Evolutionary conservation across 441 rosid genomes (phyloP).

Genomic region (Eutrema salsugineum): DNA sequence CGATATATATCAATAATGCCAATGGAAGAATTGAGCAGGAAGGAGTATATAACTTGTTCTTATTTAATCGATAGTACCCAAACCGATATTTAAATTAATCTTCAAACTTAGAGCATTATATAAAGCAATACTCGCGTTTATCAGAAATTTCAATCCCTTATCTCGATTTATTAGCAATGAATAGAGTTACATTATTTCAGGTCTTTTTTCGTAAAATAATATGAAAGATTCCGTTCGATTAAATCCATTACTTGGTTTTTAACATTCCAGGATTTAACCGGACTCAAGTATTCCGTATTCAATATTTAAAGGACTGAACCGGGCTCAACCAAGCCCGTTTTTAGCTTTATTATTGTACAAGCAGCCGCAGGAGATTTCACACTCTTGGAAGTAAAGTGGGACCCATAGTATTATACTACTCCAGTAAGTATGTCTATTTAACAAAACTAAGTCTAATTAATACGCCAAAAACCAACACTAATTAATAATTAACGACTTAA

Average conservation of each 20-base stretch:
- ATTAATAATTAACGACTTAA: slow-evolving; percentile 18
- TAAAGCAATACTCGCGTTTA: neutral
- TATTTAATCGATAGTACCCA: neutral
- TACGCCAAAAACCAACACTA: neutral
- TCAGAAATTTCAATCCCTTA: neutral
- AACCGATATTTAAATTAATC: neutral
- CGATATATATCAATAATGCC: neutral
- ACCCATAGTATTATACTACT: neutral
- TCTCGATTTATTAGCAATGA: neutral
- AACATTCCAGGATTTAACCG: neutral
- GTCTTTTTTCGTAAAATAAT: neutral
- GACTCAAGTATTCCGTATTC: slow-evolving; percentile 1
- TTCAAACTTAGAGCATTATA: neutral
- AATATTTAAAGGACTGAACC: neutral
- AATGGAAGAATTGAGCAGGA: neutral
- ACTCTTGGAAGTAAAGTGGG: slow-evolving; percentile 14
- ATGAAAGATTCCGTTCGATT: neutral
- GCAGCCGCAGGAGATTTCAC: slow-evolving; percentile 6
- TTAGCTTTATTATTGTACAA: neutral
- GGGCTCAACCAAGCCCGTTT: neutral
- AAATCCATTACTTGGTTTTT: neutral
- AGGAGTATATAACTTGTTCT: neutral
- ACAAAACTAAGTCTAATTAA: neutral
- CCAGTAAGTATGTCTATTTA: neutral
- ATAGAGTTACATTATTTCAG: neutral